A percentile compares a stretch with the other conserved stretches of the same genome.
Evolutionary conservation across 2,329 filamentous ascomycete species (phyloP).

Genomic region (Torrubiella hemipterigena): DNA sequence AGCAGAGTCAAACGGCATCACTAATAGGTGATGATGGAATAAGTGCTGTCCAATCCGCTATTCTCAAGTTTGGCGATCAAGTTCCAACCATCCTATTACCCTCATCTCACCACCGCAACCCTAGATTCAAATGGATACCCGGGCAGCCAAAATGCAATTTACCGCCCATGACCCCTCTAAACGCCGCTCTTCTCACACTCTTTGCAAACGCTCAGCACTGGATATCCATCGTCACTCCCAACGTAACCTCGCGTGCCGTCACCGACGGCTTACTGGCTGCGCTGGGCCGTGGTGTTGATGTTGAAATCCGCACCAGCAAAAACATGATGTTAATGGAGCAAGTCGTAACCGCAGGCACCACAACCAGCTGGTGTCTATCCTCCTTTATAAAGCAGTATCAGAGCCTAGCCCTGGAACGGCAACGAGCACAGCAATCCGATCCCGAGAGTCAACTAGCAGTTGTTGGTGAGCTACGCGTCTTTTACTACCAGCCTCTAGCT

Average conservation of each 20-base stretch:
- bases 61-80: conserved; percentile 10
- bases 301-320: conserved; percentile 55
- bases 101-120: conserved; percentile 60
- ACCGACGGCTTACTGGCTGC: conserved; percentile 49
- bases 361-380: conserved; percentile 52
- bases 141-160: conserved; percentile 34
- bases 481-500: conserved; percentile 40
- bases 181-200: conserved; percentile 49
- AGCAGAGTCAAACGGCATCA: too few species aligned
- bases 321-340: conserved; percentile 71
- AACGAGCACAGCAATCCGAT: conserved; percentile 14
- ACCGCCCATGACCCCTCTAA: conserved; percentile 57
- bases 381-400: conserved; percentile 45
- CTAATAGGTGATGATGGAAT: conserved; percentile 3
- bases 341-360: conserved; percentile 66
- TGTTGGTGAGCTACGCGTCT: conserved; percentile 41
- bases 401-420: conserved; percentile 11
- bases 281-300: conserved; percentile 52
- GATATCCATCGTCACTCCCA: conserved; percentile 67
- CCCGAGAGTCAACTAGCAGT: conserved; percentile 28
- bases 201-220: conserved; percentile 42
- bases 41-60: conserved; percentile 16
- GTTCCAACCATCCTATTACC: conserved; percentile 56
- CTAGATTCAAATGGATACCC: conserved; percentile 46
- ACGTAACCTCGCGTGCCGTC: conserved; percentile 57